Percentiles rank a stretch among this genome's conserved stretches.
Conservation (phyloP, 495 filamentous ascomycete genomes). For the Talaromyces wortmannii region DNA sequence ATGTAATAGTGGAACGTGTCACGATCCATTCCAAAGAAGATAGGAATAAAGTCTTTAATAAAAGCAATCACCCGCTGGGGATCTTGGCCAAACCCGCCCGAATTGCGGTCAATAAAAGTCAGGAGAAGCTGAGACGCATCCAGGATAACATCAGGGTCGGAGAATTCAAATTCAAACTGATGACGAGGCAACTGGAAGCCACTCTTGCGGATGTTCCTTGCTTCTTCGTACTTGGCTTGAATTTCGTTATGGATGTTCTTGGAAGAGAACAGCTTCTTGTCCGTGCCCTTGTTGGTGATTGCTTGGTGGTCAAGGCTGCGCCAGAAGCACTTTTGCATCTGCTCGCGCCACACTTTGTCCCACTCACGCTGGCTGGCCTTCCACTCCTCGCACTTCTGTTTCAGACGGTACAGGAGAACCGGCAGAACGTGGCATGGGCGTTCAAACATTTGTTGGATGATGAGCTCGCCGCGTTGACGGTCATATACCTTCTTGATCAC, state of each 20-base stretch:
- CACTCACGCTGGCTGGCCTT: constrained; percentile 92
- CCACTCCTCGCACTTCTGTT: constrained; percentile 95
- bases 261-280: constrained; percentile 83
- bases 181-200: constrained; percentile 53
- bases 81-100: constrained; percentile 61
- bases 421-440: constrained; percentile 79
- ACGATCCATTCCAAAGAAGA: constrained; percentile 80
- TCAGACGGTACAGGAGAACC: constrained; percentile 76
- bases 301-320: constrained; percentile 95
- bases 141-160: constrained; percentile 71
- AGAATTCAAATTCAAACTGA: constrained; percentile 67
- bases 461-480: constrained; percentile 68
- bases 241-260: constrained; percentile 84
- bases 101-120: constrained; percentile 62
- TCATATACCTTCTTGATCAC: constrained; percentile 99
- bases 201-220: constrained; percentile 57
- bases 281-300: constrained; percentile 70
- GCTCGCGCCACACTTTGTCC: constrained; percentile 97
- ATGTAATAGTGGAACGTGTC: constrained; percentile 71
- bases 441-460: constrained; percentile 75
- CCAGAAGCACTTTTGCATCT: constrained; percentile 87
- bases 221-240: constrained; percentile 80
- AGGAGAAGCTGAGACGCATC: constrained; percentile 78
- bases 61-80: constrained; percentile 72
- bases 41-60: constrained; percentile 78